Evolutionary conservation across 345 rosid species (phyloP).

Genomic region (Lagerstroemia speciosa): DNA sequence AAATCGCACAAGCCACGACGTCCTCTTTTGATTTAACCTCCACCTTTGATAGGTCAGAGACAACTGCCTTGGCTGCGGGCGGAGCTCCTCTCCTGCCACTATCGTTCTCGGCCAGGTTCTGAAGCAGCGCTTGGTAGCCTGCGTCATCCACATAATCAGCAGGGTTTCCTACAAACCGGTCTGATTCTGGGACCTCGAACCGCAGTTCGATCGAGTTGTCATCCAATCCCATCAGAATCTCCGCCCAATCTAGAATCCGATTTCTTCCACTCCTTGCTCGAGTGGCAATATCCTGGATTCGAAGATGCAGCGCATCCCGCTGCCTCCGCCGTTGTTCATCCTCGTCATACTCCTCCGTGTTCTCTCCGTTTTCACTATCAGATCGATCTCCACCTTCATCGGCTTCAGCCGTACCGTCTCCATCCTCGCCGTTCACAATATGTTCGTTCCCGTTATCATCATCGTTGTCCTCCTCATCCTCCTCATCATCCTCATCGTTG

Average conservation of each 20-base stretch:
- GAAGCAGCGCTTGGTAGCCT: conserved; percentile 54
- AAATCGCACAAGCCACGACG: conserved; percentile 38
- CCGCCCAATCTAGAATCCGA: conserved; percentile 65
- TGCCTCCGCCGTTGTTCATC: conserved; percentile 37
- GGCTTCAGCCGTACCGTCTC: conserved; percentile 11
- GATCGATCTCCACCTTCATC: conserved; percentile 21
- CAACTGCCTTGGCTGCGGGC: conserved; percentile 41
- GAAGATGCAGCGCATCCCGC: conserved; percentile 32
- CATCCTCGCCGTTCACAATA: conserved; percentile 10
- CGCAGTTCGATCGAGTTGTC: conserved; percentile 61
- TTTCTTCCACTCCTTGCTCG: conserved; percentile 50
- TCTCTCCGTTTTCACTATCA: conserved; percentile 21
- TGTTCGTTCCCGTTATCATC: conserved; percentile 10
- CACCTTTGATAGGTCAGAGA: conserved; percentile 32
- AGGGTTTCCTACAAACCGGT: conserved; percentile 42
- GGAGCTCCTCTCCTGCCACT: conserved; percentile 65
- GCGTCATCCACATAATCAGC: conserved; percentile 56
- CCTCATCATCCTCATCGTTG: conserved; percentile 42
- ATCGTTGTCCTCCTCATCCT: conserved; percentile 19
- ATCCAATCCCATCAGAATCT: conserved; percentile 57
- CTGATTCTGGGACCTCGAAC: conserved; percentile 39
- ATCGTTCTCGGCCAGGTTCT: conserved; percentile 58
- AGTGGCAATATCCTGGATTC: conserved; percentile 39
- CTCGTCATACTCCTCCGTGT: conserved; percentile 21
- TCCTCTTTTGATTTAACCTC: conserved; percentile 26